phyloP scores from a whole-genome alignment of 306 rosid genomes.

The Cyamopsis tetragonoloba region DNA sequence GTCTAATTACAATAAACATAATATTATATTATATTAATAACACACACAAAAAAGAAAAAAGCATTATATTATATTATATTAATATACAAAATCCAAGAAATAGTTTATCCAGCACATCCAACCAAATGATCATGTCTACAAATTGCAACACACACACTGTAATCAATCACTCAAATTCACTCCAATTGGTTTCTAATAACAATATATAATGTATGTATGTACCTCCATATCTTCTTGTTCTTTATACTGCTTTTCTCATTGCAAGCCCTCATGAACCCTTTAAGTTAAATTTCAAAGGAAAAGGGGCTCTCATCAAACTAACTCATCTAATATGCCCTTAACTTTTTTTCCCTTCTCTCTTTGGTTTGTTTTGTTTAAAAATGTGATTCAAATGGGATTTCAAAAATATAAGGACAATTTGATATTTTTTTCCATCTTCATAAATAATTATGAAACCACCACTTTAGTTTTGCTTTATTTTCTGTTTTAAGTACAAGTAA shows the following conservation, averaged over 20 bases:
- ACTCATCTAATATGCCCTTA: constrained; percentile 17
- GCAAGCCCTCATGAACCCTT: constrained; percentile 28
- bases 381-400: not conserved
- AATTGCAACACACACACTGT: constrained; percentile 34
- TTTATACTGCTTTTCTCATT: constrained; percentile 19
- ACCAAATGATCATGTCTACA: constrained; percentile 19
- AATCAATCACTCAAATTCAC: constrained; percentile 32
- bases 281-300: constrained; percentile 24
- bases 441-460: too few relatives aligned
- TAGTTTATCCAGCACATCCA: constrained; percentile 16
- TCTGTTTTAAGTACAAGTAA: too few relatives aligned
- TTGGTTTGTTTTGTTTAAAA: not conserved
- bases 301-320: constrained; percentile 32
- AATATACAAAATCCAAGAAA: constrained; percentile 29
- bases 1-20: not conserved
- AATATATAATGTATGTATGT: not conserved
- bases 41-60: too few relatives aligned
- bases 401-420: constrained; percentile 6
- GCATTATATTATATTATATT: too few relatives aligned
- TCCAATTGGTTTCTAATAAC: constrained; percentile 6
- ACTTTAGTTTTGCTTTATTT: too few relatives aligned
- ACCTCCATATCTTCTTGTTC: constrained; percentile 2
- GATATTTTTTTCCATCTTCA: too few relatives aligned
- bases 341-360: not conserved
- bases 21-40: too few relatives aligned